Evolutionary conservation across 805 yeast genomes (phyloP).

Genomic region (Candida nanaspora): DNA sequence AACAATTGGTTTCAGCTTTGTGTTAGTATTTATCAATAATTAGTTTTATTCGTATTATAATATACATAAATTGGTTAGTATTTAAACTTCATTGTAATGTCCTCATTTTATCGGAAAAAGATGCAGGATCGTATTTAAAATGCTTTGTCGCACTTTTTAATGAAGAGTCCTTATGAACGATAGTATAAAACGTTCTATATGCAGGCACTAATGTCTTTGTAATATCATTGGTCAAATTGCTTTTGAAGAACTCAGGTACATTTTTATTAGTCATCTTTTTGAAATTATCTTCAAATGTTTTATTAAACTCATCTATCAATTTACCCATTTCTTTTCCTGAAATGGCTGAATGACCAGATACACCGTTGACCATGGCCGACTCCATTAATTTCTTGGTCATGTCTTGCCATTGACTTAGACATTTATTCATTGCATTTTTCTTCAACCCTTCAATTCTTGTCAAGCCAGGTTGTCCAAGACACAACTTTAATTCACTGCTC

Average conservation of each 20-base stretch:
- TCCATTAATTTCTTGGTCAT: constrained; percentile 75
- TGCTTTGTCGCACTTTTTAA: constrained; percentile 25
- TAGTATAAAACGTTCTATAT: constrained; percentile 78
- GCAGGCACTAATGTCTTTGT: constrained; percentile 68
- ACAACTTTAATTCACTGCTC: constrained; percentile 33
- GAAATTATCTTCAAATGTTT: constrained; percentile 72
- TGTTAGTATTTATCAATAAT: no score
- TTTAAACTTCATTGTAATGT: no score
- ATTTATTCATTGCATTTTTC: constrained; percentile 65
- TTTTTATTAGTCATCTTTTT: constrained; percentile 50
- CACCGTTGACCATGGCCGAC: constrained; percentile 60
- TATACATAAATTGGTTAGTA: no score
- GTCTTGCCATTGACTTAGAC: constrained; percentile 73
- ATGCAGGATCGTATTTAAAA: constrained; percentile 52
- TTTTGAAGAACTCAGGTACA: constrained; percentile 36
- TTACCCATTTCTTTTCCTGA: constrained; percentile 82
- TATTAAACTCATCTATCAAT: constrained; percentile 54
- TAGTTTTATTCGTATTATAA: neutral
- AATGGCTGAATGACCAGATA: constrained; percentile 26
- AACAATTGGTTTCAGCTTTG: no score
- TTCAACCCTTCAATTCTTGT: constrained; percentile 61
- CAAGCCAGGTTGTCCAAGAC: constrained; percentile 53
- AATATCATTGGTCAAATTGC: constrained; percentile 62
- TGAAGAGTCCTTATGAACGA: constrained; percentile 37
- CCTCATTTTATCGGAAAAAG: constrained; percentile 26